These are phyloP conservation scores for Candida railenensis DNA, from an alignment of 805 yeast species.

Conservation along the genomic window DNA sequence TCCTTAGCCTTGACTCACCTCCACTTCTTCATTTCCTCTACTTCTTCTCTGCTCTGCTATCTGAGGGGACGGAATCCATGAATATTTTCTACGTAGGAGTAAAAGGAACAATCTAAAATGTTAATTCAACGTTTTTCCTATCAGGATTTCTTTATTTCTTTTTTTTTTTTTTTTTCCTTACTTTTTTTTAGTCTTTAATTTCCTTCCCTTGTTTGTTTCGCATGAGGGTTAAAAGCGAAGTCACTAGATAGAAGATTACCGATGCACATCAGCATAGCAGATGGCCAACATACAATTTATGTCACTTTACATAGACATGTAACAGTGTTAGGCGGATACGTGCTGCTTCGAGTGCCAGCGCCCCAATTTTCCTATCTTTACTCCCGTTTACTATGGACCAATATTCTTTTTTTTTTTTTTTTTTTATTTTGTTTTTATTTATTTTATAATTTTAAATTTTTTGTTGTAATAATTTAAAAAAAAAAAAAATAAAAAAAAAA, in stretches of 20 bases:
- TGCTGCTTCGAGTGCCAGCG: background rate
- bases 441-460: background rate
- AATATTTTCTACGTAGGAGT: no score
- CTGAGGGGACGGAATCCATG: no score
- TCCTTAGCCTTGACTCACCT: no score
- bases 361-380: background rate
- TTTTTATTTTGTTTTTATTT: slow-evolving; percentile 1
- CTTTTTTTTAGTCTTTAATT: background rate
- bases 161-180: background rate
- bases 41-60: no score
- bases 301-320: background rate
- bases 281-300: no score
- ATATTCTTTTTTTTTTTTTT: slow-evolving; percentile 1
- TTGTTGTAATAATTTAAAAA: no score
- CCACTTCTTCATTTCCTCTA: no score
- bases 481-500: background rate
- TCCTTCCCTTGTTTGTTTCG: background rate
- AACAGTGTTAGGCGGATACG: background rate
- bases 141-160: background rate
- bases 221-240: background rate
- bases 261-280: background rate
- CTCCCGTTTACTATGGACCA: no score
- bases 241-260: background rate
- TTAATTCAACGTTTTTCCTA: background rate
- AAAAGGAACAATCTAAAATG: no score